phyloP scores from a whole-genome alignment of 176 grass and related monocot genomes.

The Avena atlantica region DNA sequence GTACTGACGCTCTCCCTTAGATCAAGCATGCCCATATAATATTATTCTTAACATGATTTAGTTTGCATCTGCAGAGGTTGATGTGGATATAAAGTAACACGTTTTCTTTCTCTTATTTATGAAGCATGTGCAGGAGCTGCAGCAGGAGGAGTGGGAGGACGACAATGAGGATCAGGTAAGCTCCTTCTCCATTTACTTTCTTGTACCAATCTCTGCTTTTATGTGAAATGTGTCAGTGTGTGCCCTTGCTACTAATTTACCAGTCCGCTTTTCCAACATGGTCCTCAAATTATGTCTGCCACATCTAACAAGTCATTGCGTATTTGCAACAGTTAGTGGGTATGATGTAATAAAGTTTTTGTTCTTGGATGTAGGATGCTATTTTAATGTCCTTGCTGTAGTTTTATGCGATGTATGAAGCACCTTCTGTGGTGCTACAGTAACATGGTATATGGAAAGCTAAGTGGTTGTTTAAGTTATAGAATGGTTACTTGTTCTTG shows the following conservation, averaged over 20 bases:
- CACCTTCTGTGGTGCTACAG: background rate
- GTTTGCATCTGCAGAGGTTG: background rate
- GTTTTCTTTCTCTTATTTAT: background rate
- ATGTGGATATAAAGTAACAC: background rate
- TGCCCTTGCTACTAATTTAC: background rate
- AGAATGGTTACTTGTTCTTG: background rate
- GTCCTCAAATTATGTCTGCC: background rate
- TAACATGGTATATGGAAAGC: background rate
- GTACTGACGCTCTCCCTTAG: background rate
- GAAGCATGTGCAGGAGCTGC: background rate
- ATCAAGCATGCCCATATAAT: background rate
- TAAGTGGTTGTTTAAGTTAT: background rate
- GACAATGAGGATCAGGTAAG: background rate
- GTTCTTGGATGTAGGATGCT: background rate
- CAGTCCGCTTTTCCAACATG: background rate
- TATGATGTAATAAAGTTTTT: background rate
- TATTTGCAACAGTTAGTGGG: background rate
- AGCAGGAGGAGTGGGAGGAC: background rate
- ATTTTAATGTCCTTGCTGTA: background rate
- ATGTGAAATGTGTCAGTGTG: background rate
- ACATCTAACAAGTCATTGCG: background rate
- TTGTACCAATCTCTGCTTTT: background rate
- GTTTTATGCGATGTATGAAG: background rate
- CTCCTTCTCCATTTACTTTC: background rate
- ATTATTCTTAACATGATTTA: background rate